phyloP scores from a whole-genome alignment of 371 early-diverging fungal species.

The Rhizopus stolonifer region DNA sequence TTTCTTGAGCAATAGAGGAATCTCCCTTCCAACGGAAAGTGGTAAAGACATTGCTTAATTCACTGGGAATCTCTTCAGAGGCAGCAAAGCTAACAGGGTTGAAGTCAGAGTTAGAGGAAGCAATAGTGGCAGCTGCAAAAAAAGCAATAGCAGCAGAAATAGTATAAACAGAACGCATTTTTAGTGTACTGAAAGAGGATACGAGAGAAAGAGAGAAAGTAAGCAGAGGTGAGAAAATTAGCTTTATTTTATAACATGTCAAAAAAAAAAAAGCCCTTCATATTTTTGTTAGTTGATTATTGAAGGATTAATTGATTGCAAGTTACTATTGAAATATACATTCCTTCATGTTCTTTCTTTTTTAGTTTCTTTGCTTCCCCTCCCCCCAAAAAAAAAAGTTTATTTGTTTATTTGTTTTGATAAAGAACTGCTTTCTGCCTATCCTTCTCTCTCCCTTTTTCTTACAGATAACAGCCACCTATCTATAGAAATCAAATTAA shows the following conservation, averaged over 20 bases:
- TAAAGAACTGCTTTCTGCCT: not conserved
- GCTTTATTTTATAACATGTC: not conserved
- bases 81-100: constrained; percentile 20
- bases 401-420: not conserved
- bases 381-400: not conserved
- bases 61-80: constrained; percentile 5
- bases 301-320: not conserved
- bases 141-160: constrained; percentile 23
- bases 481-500: too few species aligned
- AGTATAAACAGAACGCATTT: constrained; percentile 21
- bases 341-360: not conserved
- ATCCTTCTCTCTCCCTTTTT: not conserved
- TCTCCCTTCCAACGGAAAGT: constrained; percentile 47
- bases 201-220: not conserved
- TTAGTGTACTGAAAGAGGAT: not conserved
- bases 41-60: constrained; percentile 26
- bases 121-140: constrained; percentile 22
- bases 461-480: not conserved
- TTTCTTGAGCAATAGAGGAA: constrained; percentile 29
- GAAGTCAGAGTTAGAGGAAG: constrained; percentile 23
- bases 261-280: constrained; percentile 1
- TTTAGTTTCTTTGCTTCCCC: not conserved
- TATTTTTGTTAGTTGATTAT: constrained; percentile 15
- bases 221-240: too few species aligned
- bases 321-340: constrained; percentile 1